phyloP scores from a whole-genome alignment of 192 early-diverging fungal species.

The Umbelopsis sp. region DNA sequence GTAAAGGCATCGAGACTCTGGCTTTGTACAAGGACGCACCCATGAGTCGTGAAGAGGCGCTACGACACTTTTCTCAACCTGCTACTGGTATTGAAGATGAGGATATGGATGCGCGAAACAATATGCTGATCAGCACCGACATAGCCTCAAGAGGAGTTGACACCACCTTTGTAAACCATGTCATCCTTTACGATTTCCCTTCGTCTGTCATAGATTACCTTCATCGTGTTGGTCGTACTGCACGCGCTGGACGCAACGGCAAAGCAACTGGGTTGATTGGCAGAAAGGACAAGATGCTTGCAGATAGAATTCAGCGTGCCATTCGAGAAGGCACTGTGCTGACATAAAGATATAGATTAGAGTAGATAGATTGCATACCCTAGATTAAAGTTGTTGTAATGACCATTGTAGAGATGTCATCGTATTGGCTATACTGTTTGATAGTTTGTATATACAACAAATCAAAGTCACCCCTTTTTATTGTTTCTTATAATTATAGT shows the following conservation, averaged over 20 bases:
- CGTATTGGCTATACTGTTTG: too few species aligned
- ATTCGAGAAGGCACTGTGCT: conserved; percentile 57
- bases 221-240: conserved; percentile 91
- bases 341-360: conserved; percentile 30
- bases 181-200: conserved; percentile 91
- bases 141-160: conserved; percentile 90
- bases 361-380: too few species aligned
- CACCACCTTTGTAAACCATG: conserved; percentile 84
- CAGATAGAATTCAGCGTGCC: conserved; percentile 62
- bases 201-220: conserved; percentile 89
- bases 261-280: conserved; percentile 82
- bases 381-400: too few species aligned
- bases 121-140: conserved; percentile 88
- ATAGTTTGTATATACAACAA: conserved; percentile 10
- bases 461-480: not conserved
- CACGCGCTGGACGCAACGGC: conserved; percentile 77
- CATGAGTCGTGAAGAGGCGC: conserved; percentile 39
- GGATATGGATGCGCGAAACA: conserved; percentile 27
- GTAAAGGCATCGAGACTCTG: conserved; percentile 38
- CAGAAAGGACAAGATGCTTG: conserved; percentile 67
- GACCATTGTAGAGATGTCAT: too few species aligned
- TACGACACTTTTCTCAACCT: conserved; percentile 41
- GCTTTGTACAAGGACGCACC: conserved; percentile 40
- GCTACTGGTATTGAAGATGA: not conserved
- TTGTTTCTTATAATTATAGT: not conserved